Conservation (phyloP, 805 yeast species). For the Hanseniaspora valbyensis region DNA sequence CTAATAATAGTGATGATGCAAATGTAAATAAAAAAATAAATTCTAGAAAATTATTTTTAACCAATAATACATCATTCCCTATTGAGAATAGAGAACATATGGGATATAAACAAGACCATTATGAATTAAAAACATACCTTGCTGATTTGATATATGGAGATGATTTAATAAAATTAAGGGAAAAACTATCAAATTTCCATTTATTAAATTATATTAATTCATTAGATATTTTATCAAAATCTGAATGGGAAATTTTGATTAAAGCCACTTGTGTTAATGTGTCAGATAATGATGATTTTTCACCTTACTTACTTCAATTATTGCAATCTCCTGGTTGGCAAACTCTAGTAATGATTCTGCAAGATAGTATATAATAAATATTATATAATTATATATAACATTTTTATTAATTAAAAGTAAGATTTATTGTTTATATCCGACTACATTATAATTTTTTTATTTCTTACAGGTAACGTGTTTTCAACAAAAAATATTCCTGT, state of each 20-base stretch:
- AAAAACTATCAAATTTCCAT: constrained; percentile 61
- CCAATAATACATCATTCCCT: constrained; percentile 41
- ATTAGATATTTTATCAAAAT: constrained; percentile 44
- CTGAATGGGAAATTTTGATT: constrained; percentile 43
- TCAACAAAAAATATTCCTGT: too few relatives aligned
- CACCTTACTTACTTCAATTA: constrained; percentile 37
- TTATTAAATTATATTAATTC: constrained; percentile 48
- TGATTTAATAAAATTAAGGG: constrained; percentile 29
- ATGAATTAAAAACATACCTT: constrained; percentile 43
- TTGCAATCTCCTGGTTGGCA: constrained; percentile 62
- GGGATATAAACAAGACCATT: constrained; percentile 62
- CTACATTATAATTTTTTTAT: background rate
- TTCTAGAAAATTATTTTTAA: constrained; percentile 39
- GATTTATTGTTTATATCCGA: too few relatives aligned
- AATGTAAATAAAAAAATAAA: constrained; percentile 19
- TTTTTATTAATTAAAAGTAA: background rate
- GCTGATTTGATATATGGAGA: constrained; percentile 23
- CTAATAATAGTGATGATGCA: constrained; percentile 9
- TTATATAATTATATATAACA: too few relatives aligned
- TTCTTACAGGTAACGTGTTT: too few relatives aligned
- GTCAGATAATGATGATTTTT: constrained; percentile 31
- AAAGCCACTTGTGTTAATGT: constrained; percentile 37
- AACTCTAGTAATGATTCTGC: constrained; percentile 51
- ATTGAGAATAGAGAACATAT: constrained; percentile 69
- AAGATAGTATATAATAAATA: constrained; percentile 23